Base-by-base conservation (phyloP, 345 rosid species). In the Syzygium oleosum region DNA sequence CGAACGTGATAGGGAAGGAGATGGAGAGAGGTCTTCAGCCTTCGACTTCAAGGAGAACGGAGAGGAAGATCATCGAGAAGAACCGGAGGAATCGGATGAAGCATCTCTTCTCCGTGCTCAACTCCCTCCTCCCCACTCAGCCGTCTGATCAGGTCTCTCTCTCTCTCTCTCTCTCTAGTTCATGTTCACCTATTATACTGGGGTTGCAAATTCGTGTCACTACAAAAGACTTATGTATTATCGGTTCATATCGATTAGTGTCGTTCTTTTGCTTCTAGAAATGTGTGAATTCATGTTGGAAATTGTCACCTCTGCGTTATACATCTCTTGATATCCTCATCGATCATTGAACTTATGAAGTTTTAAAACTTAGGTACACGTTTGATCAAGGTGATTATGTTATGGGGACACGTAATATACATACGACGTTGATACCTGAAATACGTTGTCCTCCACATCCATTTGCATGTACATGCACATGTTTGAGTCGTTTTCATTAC, bases 51-150 rank as follows among this genome's bases (percentile, higher is more conserved):
- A 73, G 80, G 38, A 73, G 49, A 19, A 73, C 80, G 27, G 96
- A 94, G 90, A 93, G 96, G 56, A 94, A 94, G 56, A 51, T 92
- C 54, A 46, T 91, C 3, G 95, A 94, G 93, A 94, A 91, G 88
- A 93, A 92, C 56, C 90, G 96, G 84, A 91, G 96, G 88, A 91
- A 91, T 89, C 90, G 91, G 3, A 92, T 93, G 94, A 94, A 94
- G 91, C 77, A 56, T 22, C 93, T 94, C 51, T 90, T 53, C 31
- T 87, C 91, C 88, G 55, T n/a, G 6, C 94, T 94, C 90, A 89
- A 85, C 52, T 92, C 95, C 85, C 94, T 94, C 55, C 89, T 94
- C 56, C 96, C 95, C 11, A 86, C 52, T 46, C 90, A 61, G 27
- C n/a, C 46, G 46, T 54, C 91, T 21, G 90, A 91, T 94, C 95